phyloP scores from a whole-genome alignment of 768 basidiomycete species.

The Favolaschia claudopus region DNA sequence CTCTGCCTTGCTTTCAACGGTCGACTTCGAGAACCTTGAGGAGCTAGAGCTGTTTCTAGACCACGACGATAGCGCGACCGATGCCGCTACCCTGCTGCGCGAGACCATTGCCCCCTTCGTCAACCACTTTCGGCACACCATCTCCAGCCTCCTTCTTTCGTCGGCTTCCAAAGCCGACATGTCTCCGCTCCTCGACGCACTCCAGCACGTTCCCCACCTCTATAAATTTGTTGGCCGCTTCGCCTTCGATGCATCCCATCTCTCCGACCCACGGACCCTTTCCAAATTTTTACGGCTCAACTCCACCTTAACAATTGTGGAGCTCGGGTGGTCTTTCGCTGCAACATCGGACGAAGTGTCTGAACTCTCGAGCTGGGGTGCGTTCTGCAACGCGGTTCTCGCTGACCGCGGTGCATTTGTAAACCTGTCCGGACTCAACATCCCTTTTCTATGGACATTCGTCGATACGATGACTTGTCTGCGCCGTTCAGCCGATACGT shows the following conservation, averaged over 20 bases:
- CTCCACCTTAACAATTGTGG: conserved; percentile 6
- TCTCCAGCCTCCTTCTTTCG: conserved; percentile 41
- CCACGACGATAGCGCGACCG: conserved; percentile 21
- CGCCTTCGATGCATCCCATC: conserved; percentile 13
- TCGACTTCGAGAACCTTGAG: conserved; percentile 40
- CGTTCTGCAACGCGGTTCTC: neutral
- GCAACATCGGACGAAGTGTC: neutral
- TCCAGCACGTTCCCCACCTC: conserved; percentile 32
- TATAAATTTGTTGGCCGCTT: conserved; percentile 4
- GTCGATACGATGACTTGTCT: conserved; percentile 34
- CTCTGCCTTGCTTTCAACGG: conserved; percentile 29
- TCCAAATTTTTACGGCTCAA: conserved; percentile 1
- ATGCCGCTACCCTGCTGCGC: conserved; percentile 29
- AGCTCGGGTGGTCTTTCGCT: conserved; percentile 10
- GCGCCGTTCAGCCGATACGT: conserved; percentile 32
- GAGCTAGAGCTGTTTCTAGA: conserved; percentile 46
- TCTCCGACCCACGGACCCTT: conserved; percentile 13
- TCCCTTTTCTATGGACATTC: conserved; percentile 26
- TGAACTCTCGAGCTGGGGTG: conserved; percentile 9
- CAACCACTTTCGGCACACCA: no score
- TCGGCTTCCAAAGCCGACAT: conserved; percentile 42
- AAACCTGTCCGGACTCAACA: neutral
- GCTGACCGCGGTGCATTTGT: neutral
- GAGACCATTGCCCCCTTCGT: no score
- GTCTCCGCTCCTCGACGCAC: conserved; percentile 40